Evolutionary conservation across 257 asterid genomes (phyloP).

Genomic region (Nicotiana undulata): DNA sequence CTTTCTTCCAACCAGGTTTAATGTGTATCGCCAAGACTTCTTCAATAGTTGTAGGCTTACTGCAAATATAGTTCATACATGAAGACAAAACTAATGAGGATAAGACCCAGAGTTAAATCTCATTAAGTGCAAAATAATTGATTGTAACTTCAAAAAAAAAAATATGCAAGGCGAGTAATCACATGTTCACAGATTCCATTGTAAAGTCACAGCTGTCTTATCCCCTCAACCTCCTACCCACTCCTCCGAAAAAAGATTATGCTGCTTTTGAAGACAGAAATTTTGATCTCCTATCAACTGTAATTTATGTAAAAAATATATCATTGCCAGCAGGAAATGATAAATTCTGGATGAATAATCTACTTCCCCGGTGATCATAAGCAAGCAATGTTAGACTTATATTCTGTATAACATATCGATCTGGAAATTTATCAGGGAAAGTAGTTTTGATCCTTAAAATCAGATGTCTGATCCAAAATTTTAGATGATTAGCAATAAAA

Average conservation of each 20-base stretch:
- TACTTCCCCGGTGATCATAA: not conserved
- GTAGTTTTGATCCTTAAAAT: not conserved
- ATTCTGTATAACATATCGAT: not conserved
- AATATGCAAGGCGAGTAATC: not conserved
- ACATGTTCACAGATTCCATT: not conserved
- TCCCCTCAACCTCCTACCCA: not conserved
- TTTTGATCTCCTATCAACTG: not conserved
- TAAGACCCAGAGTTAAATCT: not conserved
- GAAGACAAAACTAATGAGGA: not conserved
- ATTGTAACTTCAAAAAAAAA: not conserved
- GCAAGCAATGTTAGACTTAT: not conserved
- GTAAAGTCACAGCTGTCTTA: not conserved
- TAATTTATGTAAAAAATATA: not conserved
- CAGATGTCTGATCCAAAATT: not conserved
- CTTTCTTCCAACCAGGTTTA: constrained; percentile 21
- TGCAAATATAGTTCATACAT: not conserved
- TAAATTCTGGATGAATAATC: not conserved
- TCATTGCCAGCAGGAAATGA: not conserved
- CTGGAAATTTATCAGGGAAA: not conserved
- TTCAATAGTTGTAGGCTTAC: constrained; percentile 10
- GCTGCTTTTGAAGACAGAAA: not conserved
- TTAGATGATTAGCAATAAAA: not conserved
- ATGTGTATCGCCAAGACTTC: constrained; percentile 14
- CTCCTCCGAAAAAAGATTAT: not conserved
- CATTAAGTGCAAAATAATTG: not conserved